Evolutionary conservation across 257 asterid species (phyloP), one percentile per base, ranked within the genome.

Genomic region (Rhazya stricta): DNA sequence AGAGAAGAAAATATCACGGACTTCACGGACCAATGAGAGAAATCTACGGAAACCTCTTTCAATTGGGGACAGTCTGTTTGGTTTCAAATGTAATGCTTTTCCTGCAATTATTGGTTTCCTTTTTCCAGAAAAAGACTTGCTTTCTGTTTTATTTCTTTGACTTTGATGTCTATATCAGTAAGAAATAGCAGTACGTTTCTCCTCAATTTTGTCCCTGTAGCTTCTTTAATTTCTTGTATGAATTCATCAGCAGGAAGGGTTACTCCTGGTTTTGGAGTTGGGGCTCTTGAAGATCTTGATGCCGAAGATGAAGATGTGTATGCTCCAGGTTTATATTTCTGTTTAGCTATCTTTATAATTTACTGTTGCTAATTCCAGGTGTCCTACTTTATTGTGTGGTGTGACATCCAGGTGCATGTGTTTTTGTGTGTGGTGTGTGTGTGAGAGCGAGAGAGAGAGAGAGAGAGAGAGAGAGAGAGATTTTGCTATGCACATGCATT

Each of bases 191-290:
- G n/a, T 60, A 12, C 34, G 4, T 15, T 53, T 48, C 48, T 61
- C 18, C 54, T 15, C 27, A 25, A 9, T 1, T 69, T 23, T 7
- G 67, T 27, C 8, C 72, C 54, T n/a, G 46, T 32, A 21, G 62
- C 57, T 50, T 60, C 72, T 80, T 81, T 82, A 81, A 81, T 73
- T 61, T 71, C 74, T 79, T 39, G 34, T 76, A 46, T 72, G 37
- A 77, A 69, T 80, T 61, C 67, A 68, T 75, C 85, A 76, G 81
- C 96, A 86, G 96, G 90, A 80, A 94, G 88, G 86, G 71, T 80
- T 57, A 97, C 90, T 79, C 97, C 98, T 75, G 98, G 98, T 84
- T 94, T 94, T 83, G 97, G 98, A 62, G 86, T 91, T 57, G 99
- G 99, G 61, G 99, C 97, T 73, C 97, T 94, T 66, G 99, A 94